These are phyloP conservation scores for Aspergillus sp. DNA, from an alignment of 2,329 filamentous ascomycete species.

Conservation along the genomic window DNA sequence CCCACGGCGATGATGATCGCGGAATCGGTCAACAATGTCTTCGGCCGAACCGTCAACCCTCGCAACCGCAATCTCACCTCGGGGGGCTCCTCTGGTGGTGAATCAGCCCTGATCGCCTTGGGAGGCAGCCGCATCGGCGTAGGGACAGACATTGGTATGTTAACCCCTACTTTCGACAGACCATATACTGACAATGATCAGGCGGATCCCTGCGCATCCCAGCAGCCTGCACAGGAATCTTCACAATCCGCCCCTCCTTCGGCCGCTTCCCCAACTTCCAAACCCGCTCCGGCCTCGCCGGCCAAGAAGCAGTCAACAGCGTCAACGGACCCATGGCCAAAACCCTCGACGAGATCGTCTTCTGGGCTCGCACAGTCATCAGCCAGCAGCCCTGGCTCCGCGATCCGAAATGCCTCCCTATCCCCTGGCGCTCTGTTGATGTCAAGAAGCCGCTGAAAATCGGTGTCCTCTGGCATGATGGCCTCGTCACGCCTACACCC, in stretches of 20 bases:
- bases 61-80: constrained; percentile 33
- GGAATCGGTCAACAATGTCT: constrained; percentile 44
- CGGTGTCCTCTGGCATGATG: constrained; percentile 62
- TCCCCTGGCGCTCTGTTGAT: constrained; percentile 51
- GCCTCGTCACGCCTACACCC: constrained; percentile 62
- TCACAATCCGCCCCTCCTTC: constrained; percentile 41
- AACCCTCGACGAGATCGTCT: constrained; percentile 55
- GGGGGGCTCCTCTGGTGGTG: constrained; percentile 38
- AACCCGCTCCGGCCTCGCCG: constrained; percentile 57
- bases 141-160: constrained; percentile 40
- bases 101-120: constrained; percentile 36
- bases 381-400: constrained; percentile 52
- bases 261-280: constrained; percentile 39
- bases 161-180: not conserved
- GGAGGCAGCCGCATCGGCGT: constrained; percentile 32
- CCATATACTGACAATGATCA: not conserved
- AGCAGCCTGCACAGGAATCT: constrained; percentile 38
- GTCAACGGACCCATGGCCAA: constrained; percentile 65
- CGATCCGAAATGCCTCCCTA: constrained; percentile 59
- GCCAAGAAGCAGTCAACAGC: constrained; percentile 64
- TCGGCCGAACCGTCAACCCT: constrained; percentile 42
- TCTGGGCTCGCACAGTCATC: constrained; percentile 56
- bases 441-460: constrained; percentile 47
- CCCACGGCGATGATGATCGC: constrained; percentile 46
- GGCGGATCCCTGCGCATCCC: constrained; percentile 43